Percentiles rank a stretch among this genome's conserved stretches.
Conservation (phyloP, 768 basidiomycete genomes). For the Boletus pseudo-olivaceus region DNA sequence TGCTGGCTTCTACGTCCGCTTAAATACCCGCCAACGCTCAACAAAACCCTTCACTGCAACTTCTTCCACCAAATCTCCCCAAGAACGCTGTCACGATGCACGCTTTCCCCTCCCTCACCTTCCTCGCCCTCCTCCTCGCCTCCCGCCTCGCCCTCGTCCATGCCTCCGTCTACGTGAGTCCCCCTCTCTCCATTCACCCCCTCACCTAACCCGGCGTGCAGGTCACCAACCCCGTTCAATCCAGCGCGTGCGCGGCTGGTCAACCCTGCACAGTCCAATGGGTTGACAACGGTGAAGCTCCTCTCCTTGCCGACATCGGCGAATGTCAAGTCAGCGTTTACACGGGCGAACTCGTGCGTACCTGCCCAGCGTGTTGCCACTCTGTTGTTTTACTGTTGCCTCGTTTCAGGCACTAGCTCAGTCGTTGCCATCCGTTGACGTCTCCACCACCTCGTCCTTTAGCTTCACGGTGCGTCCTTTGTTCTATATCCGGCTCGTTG, state of each 20-base stretch:
- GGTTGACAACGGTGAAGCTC: constrained; percentile 58
- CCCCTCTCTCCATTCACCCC: background rate
- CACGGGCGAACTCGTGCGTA: constrained; percentile 49
- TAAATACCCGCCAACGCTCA: constrained; percentile 21
- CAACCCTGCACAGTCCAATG: constrained; percentile 53
- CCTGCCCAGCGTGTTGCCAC: background rate
- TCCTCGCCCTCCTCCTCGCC: constrained; percentile 22
- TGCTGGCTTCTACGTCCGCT: constrained; percentile 22
- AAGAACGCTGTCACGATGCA: constrained; percentile 15
- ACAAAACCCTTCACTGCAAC: background rate
- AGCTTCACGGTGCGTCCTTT: constrained; percentile 51
- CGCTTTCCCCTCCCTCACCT: constrained; percentile 3
- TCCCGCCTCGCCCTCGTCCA: constrained; percentile 15
- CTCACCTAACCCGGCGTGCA: background rate
- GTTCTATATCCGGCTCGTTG: background rate
- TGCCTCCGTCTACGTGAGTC: background rate
- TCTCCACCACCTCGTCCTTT: constrained; percentile 43
- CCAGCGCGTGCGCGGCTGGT: constrained; percentile 50
- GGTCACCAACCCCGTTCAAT: constrained; percentile 41
- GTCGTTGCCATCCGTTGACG: constrained; percentile 52
- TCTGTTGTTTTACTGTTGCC: background rate
- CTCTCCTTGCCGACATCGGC: constrained; percentile 50
- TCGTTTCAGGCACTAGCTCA: constrained; percentile 52
- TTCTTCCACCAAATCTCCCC: background rate
- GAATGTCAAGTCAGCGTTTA: constrained; percentile 54